Evolutionary conservation across 148 eudicot species (phyloP).

Genomic region (Rhododendron mucronatum): DNA sequence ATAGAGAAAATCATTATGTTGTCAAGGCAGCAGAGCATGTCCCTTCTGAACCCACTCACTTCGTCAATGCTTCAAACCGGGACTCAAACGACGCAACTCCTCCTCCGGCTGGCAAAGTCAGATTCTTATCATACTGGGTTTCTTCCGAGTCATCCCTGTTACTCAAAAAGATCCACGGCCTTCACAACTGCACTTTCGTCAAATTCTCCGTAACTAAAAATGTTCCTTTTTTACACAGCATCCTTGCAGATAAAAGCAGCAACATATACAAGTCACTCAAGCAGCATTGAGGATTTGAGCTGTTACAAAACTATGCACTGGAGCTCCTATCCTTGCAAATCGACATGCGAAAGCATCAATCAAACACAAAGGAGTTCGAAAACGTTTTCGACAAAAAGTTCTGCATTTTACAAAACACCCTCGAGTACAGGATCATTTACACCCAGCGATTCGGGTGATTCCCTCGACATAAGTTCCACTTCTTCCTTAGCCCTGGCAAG

Average conservation of each 20-base stretch:
- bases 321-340: background rate
- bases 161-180: conserved; percentile 2
- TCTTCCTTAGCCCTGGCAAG: conserved; percentile 3
- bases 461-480: background rate
- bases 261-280: background rate
- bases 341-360: background rate
- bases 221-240: background rate
- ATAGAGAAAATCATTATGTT: background rate
- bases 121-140: conserved; percentile 3
- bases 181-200: background rate
- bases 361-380: background rate
- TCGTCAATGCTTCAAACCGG: background rate
- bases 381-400: background rate
- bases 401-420: background rate
- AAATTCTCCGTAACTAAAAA: background rate
- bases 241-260: background rate
- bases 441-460: background rate
- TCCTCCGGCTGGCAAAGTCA: background rate
- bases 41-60: background rate
- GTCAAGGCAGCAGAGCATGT: background rate
- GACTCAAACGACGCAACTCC: background rate
- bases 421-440: background rate
- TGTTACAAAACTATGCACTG: background rate
- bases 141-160: background rate
- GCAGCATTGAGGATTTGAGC: background rate